Evolutionary conservation across 176 grass and related monocot species (phyloP).

Genomic region (Musa schizocarpa): DNA sequence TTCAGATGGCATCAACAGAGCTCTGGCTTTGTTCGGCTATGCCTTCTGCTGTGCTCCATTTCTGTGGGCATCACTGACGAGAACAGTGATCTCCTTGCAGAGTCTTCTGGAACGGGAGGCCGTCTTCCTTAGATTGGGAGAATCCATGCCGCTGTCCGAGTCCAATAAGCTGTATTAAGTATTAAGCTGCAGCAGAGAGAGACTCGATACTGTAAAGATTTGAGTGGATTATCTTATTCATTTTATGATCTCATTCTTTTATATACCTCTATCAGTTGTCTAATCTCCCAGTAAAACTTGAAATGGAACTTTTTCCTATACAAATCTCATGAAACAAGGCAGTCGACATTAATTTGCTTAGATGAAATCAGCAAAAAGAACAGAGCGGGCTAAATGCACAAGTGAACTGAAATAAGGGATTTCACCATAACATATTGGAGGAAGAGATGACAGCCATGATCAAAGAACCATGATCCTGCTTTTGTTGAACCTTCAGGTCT

Average conservation of each 20-base stretch:
- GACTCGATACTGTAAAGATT: neutral
- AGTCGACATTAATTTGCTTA: constrained; percentile 4
- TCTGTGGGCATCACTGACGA: constrained; percentile 59
- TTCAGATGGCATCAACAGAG: constrained; percentile 54
- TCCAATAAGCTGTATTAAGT: constrained; percentile 78
- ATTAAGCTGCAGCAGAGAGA: constrained; percentile 16
- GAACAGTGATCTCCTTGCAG: constrained; percentile 51
- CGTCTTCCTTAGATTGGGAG: constrained; percentile 58
- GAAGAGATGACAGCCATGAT: no score
- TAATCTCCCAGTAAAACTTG: neutral
- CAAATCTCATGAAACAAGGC: no score
- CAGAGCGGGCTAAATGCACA: no score
- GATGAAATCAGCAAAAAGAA: no score
- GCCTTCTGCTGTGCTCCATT: constrained; percentile 50
- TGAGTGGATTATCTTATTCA: neutral
- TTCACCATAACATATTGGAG: no score
- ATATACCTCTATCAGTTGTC: neutral
- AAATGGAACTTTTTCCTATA: neutral
- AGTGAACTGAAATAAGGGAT: no score
- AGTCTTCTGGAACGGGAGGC: constrained; percentile 60
- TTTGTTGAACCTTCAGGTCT: no score
- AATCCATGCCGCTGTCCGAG: constrained; percentile 49
- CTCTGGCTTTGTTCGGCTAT: constrained; percentile 51
- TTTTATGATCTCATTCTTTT: neutral
- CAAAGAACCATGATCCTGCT: no score